These are phyloP conservation scores for Papilionanthe hybrid DNA, from an alignment of 116 monocot species.

Conservation along the genomic window DNA sequence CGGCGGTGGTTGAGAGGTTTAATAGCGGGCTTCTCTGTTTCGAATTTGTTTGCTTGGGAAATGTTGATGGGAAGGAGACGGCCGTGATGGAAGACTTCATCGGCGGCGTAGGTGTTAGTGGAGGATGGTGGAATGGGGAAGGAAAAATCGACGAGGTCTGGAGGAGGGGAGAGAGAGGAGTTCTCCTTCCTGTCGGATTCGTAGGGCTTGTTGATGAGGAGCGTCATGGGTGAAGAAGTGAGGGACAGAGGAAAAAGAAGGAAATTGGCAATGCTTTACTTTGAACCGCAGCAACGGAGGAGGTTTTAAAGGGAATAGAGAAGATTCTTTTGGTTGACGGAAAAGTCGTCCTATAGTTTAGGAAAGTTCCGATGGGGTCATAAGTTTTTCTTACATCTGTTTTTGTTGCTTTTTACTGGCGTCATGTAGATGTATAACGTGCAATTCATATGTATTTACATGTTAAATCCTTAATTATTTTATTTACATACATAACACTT, in stretches of 20 bases:
- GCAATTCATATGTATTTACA: too few relatives aligned
- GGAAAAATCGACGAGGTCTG: background rate
- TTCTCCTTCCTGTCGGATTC: background rate
- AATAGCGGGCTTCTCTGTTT: background rate
- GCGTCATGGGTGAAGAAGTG: background rate
- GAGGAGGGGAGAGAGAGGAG: background rate
- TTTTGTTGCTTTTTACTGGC: too few relatives aligned
- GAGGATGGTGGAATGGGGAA: background rate
- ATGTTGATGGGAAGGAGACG: background rate
- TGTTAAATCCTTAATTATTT: too few relatives aligned
- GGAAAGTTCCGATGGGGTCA: background rate
- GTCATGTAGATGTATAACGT: too few relatives aligned
- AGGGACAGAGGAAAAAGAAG: background rate
- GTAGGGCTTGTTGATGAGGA: background rate
- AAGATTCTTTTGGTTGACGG: too few relatives aligned
- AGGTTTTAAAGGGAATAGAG: background rate
- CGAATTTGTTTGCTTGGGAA: background rate
- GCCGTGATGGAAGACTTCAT: background rate
- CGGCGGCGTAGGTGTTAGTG: background rate
- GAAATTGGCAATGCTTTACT: background rate
- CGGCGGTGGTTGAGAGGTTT: background rate
- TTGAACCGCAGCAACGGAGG: background rate
- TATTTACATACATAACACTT: too few relatives aligned
- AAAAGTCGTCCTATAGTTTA: background rate
- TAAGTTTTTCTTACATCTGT: background rate